Percentiles rank a stretch among this genome's conserved stretches.
These are phyloP conservation scores for Vitis cinerea DNA, from an alignment of 164 flowering plant species.

Conservation along the genomic window DNA sequence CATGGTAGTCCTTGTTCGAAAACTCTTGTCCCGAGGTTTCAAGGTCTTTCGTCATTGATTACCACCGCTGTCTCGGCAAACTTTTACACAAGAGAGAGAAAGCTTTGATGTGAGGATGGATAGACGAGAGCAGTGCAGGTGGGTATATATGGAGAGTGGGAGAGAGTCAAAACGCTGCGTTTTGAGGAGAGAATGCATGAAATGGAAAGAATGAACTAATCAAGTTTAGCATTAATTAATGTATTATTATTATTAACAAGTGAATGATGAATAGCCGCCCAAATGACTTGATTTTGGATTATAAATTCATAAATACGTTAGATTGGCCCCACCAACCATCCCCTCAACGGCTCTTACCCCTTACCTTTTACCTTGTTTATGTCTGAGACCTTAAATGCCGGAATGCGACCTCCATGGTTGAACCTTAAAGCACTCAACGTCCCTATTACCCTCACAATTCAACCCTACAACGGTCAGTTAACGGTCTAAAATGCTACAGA, in stretches of 20 bases:
- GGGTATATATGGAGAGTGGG: background rate
- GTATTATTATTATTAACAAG: background rate
- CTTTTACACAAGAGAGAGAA: background rate
- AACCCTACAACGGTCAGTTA: no score
- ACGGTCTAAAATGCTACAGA: no score
- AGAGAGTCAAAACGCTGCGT: background rate
- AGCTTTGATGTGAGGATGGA: no score
- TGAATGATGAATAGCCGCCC: constrained; percentile 17
- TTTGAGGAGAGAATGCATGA: background rate
- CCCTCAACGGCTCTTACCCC: constrained; percentile 7
- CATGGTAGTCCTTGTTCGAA: constrained; percentile 76
- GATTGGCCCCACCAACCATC: constrained; percentile 19
- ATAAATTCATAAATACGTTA: background rate
- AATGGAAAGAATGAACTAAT: background rate
- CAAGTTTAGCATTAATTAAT: no score
- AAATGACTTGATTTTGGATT: constrained; percentile 8
- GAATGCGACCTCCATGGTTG: no score
- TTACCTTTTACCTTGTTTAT: no score
- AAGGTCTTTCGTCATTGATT: constrained; percentile 57
- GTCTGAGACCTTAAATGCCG: no score
- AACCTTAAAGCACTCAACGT: no score
- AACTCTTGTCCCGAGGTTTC: constrained; percentile 47
- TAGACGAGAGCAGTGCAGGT: background rate
- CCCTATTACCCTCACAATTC: no score
- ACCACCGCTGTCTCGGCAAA: no score